Evolutionary conservation across 2,329 filamentous ascomycete species (phyloP).

Genomic region (Calonectria fujianensis): DNA sequence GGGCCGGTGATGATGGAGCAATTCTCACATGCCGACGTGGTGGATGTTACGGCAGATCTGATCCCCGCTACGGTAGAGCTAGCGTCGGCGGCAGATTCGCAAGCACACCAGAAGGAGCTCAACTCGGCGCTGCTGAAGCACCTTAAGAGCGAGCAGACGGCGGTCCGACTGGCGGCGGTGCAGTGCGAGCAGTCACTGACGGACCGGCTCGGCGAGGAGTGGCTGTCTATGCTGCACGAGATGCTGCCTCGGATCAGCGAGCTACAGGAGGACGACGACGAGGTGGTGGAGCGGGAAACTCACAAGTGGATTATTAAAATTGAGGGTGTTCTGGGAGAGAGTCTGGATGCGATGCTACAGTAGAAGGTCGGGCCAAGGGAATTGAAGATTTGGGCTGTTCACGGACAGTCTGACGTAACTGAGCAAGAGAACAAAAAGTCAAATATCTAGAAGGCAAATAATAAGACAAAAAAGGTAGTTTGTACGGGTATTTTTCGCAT

Average conservation of each 20-base stretch:
- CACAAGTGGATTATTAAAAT: conserved; percentile 93
- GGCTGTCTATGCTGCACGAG: conserved; percentile 92
- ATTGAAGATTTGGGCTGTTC: conserved; percentile 18
- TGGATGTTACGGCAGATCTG: conserved; percentile 71
- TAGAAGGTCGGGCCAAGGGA: conserved; percentile 64
- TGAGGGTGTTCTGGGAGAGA: conserved; percentile 92
- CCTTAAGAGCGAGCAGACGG: conserved; percentile 82
- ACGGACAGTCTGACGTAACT: conserved; percentile 29
- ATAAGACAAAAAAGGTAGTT: conserved; percentile 3
- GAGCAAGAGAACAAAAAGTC: background rate
- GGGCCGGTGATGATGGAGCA: conserved; percentile 82
- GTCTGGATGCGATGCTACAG: conserved; percentile 92
- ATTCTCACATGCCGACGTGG: conserved; percentile 68
- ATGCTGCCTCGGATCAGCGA: conserved; percentile 98
- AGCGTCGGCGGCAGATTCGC: conserved; percentile 86
- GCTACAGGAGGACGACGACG: conserved; percentile 96
- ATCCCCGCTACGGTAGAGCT: conserved; percentile 87
- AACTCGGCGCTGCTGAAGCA: conserved; percentile 86
- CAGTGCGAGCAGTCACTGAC: conserved; percentile 88
- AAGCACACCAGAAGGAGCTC: conserved; percentile 92
- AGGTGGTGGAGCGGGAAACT: conserved; percentile 92
- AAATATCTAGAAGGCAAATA: conserved; percentile 17
- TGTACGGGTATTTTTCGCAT: conserved; percentile 21
- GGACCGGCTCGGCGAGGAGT: conserved; percentile 90
- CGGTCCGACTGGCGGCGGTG: conserved; percentile 87